Evolutionary conservation across 177 flowering plant species (phyloP).

Genomic region (Vitis hybrid): DNA sequence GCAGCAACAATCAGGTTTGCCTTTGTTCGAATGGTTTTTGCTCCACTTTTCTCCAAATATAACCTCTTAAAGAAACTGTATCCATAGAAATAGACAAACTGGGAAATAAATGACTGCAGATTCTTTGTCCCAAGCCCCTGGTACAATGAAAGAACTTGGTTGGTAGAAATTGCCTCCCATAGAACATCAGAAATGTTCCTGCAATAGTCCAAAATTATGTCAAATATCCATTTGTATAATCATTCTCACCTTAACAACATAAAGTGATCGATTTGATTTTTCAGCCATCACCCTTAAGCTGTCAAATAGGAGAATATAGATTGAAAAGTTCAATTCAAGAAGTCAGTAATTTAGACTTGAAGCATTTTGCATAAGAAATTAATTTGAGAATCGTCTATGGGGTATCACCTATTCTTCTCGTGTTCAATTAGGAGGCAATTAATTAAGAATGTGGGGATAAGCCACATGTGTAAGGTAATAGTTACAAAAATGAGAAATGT

Average conservation of each 20-base stretch:
- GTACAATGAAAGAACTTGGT: conserved; percentile 60
- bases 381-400: background rate
- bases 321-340: background rate
- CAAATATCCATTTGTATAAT: background rate
- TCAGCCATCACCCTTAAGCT: background rate
- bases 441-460: no score
- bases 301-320: background rate
- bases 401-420: background rate
- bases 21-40: conserved; percentile 54
- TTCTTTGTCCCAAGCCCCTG: conserved; percentile 78
- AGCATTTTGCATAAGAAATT: background rate
- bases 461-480: no score
- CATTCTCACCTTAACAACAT: background rate
- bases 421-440: background rate
- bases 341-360: background rate
- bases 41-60: conserved; percentile 47
- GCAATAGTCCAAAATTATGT: conserved; percentile 19
- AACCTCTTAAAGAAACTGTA: conserved; percentile 66
- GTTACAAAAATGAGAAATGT: no score
- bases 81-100: conserved; percentile 69
- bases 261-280: background rate
- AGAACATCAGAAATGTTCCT: conserved; percentile 65
- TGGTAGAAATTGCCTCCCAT: conserved; percentile 60
- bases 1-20: conserved; percentile 71
- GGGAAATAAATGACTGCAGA: conserved; percentile 60